Conservation (phyloP, 2,329 filamentous ascomycete genomes). For the Cladosporium sp. region DNA sequence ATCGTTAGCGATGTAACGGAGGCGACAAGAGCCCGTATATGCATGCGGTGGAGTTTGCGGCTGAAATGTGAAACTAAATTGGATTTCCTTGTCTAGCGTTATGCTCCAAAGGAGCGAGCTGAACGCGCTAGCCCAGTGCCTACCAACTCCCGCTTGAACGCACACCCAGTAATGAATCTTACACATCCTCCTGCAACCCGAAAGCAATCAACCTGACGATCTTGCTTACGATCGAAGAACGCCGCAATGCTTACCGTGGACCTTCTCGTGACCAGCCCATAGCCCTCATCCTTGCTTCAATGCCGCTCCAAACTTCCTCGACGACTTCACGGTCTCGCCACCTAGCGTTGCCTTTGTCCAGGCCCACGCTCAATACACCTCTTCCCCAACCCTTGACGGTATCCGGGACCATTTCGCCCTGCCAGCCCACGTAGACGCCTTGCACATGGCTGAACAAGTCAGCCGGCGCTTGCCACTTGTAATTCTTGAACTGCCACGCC, state of each 20-base stretch:
- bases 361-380: slow-evolving; percentile 68
- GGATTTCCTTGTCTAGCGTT: no score
- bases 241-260: not conserved
- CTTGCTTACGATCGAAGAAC: no score
- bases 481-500: slow-evolving; percentile 96
- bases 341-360: slow-evolving; percentile 65
- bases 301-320: slow-evolving; percentile 83
- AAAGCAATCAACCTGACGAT: no score
- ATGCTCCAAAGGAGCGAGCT: no score
- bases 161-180: slow-evolving; percentile 6
- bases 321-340: slow-evolving; percentile 93
- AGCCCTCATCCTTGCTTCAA: slow-evolving; percentile 81
- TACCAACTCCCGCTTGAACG: slow-evolving; percentile 11
- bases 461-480: slow-evolving; percentile 86
- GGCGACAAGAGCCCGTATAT: no score
- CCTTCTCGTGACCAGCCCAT: slow-evolving; percentile 77
- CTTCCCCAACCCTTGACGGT: slow-evolving; percentile 80
- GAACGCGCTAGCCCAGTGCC: not conserved
- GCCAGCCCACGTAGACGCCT: slow-evolving; percentile 88
- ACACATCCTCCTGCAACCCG: not conserved
- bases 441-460: slow-evolving; percentile 87
- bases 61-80: no score
- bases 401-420: slow-evolving; percentile 72
- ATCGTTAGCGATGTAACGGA: no score
- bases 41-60: no score